phyloP scores from a whole-genome alignment of 164 flowering plant species.

The Cinnamomum chago region DNA sequence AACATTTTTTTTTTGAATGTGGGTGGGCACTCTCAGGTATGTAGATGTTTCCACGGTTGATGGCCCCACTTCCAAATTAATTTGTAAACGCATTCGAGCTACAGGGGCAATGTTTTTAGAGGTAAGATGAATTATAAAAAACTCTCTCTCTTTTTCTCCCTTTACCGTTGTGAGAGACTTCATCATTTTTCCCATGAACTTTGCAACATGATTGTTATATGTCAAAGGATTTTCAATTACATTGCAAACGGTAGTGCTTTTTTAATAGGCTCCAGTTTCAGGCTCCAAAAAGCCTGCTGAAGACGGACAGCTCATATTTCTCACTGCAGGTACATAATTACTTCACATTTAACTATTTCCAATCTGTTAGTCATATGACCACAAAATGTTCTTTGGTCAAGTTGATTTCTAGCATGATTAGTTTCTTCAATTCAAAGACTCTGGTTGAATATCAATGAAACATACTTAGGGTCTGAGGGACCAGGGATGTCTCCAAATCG shows the following conservation, averaged over 20 bases:
- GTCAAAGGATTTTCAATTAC: conserved; percentile 12
- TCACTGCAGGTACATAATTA: conserved; percentile 62
- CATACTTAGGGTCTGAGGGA: neutral
- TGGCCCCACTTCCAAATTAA: conserved; percentile 65
- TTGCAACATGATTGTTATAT: conserved; percentile 7
- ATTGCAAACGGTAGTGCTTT: conserved; percentile 19
- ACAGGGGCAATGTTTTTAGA: conserved; percentile 87
- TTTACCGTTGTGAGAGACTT: neutral
- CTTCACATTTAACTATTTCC: neutral
- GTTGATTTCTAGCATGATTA: neutral
- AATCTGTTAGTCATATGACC: neutral
- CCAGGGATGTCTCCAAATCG: neutral
- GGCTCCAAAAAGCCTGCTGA: conserved; percentile 99
- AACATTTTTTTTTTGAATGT: neutral
- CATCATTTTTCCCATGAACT: neutral
- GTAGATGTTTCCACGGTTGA: conserved; percentile 96
- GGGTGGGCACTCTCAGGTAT: conserved; percentile 48
- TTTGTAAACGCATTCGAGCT: conserved; percentile 52
- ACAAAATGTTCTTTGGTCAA: neutral
- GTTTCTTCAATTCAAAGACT: neutral
- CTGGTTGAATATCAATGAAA: neutral
- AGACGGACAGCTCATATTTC: conserved; percentile 90
- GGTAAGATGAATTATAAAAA: conserved; percentile 30
- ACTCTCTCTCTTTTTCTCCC: neutral
- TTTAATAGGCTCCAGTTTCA: conserved; percentile 89